Base-by-base conservation (phyloP, 176 grass and related monocot genomes). In the Paspalum notatum region DNA sequence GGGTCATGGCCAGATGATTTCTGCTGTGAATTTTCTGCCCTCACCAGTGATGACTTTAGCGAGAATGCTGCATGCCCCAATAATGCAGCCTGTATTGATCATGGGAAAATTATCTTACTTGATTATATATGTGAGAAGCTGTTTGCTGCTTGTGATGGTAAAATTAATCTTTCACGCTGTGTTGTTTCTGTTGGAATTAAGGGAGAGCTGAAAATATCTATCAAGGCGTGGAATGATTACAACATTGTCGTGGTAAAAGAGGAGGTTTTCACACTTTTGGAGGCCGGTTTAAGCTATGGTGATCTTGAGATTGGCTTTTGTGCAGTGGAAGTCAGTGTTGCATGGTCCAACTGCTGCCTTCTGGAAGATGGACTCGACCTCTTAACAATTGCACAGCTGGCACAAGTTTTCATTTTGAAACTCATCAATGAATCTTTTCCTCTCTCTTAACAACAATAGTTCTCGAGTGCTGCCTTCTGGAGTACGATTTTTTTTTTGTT, bases 1-100 rank as follows among this genome's bases (percentile, higher is more conserved):
- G 78, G 64, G 9, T 57, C 64, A 80, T 80, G 78, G 78, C 64
- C 63, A 12, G 38, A 80, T 57, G 49, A 64, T 69, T 80, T 27
- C 9, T 9, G 0, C 8, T 14, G 39, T 20, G n/a, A 32, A 14
- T 32, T 80, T 58, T 3, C 14, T 58, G 64, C 65, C 13, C 25
- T 68, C 50, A 55, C 20, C 27, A 39, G 8, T 55, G n/a, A 7
- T 56, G 53, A n/a, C 42, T n/a, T 0, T 25, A n/a, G 14, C 5
- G 7, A 69, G 20, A n/a, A 53, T 54, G 3, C 3, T 2, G 32
- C 32, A 32, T 32, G 32, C 32, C 32, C 32, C 32, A 3, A 32
- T 32, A 3, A 32, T 32, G 16, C 9, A n/a, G 32, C 10, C 9
- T 12, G 27, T n/a, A 56, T 74, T 66, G 63, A 25, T 26, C 22